phyloP scores from a whole-genome alignment of 768 basidiomycete genomes.

The Serpula lacrymans region DNA sequence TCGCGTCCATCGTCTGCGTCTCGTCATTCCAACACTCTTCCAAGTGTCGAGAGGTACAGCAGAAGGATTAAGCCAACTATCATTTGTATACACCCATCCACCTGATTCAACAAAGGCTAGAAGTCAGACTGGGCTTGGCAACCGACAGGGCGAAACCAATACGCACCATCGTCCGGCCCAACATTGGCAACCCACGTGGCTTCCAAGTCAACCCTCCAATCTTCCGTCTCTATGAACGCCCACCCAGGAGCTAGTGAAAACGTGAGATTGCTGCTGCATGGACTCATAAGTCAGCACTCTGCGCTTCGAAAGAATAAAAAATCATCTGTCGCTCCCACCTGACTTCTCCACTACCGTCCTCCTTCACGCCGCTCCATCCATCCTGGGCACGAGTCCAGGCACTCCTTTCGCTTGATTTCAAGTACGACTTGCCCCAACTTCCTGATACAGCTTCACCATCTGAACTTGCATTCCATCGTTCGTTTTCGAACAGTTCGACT shows the following conservation, averaged over 20 bases:
- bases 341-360: constrained; percentile 47
- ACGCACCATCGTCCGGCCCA: constrained; percentile 25
- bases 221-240: constrained; percentile 72
- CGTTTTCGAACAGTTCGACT: constrained; percentile 82
- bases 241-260: constrained; percentile 75
- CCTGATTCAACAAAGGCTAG: constrained; percentile 32
- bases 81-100: constrained; percentile 83
- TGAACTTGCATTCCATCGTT: constrained; percentile 45
- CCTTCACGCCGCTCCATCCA: constrained; percentile 61
- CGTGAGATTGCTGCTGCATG: constrained; percentile 69
- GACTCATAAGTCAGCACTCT: constrained; percentile 6
- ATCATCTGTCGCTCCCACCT: constrained; percentile 60
- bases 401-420: constrained; percentile 44
- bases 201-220: constrained; percentile 67
- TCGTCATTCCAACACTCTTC: constrained; percentile 51
- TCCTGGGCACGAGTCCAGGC: constrained; percentile 73
- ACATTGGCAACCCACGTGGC: constrained; percentile 48
- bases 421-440: constrained; percentile 35
- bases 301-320: constrained; percentile 5
- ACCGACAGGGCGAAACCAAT: neutral
- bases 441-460: constrained; percentile 9
- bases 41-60: constrained; percentile 37
- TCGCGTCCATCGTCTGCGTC: constrained; percentile 67
- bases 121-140: neutral
- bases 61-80: constrained; percentile 60